Evolutionary conservation across 495 filamentous ascomycete genomes (phyloP).

Genomic region (Chlorociboria aeruginascens): DNA sequence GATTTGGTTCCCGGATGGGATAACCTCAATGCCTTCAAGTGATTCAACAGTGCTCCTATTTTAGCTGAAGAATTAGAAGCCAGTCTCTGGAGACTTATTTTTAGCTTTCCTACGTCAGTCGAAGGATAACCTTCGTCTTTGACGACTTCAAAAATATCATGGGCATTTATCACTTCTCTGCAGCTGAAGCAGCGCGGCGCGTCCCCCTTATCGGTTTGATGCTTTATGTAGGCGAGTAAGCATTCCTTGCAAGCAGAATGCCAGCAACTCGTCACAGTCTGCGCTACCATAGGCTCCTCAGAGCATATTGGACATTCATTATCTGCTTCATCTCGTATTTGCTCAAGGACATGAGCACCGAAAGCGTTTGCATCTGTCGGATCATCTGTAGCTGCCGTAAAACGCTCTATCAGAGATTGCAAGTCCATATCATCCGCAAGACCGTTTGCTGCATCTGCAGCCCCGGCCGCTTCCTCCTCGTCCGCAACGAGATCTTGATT

Average conservation of each 20-base stretch:
- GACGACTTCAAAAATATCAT: constrained; percentile 86
- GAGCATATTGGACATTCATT: constrained; percentile 91
- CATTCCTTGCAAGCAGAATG: constrained; percentile 94
- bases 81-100: constrained; percentile 71
- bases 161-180: constrained; percentile 64
- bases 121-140: constrained; percentile 32
- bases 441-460: constrained; percentile 66
- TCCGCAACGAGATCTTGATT: constrained; percentile 77
- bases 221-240: constrained; percentile 70
- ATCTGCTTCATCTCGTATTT: constrained; percentile 79
- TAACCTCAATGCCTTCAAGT: constrained; percentile 53
- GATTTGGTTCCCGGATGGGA: constrained; percentile 62
- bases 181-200: constrained; percentile 80
- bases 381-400: constrained; percentile 56
- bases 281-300: constrained; percentile 88
- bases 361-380: constrained; percentile 58
- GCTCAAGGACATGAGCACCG: constrained; percentile 72
- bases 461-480: constrained; percentile 71
- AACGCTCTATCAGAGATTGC: constrained; percentile 68
- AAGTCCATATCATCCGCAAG: constrained; percentile 96
- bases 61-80: constrained; percentile 77
- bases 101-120: constrained; percentile 31
- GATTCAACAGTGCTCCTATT: constrained; percentile 62
- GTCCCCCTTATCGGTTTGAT: constrained; percentile 65
- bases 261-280: constrained; percentile 91